These are phyloP conservation scores for Solanum lignicaule DNA, from an alignment of 257 asterid species.

Conservation along the genomic window DNA sequence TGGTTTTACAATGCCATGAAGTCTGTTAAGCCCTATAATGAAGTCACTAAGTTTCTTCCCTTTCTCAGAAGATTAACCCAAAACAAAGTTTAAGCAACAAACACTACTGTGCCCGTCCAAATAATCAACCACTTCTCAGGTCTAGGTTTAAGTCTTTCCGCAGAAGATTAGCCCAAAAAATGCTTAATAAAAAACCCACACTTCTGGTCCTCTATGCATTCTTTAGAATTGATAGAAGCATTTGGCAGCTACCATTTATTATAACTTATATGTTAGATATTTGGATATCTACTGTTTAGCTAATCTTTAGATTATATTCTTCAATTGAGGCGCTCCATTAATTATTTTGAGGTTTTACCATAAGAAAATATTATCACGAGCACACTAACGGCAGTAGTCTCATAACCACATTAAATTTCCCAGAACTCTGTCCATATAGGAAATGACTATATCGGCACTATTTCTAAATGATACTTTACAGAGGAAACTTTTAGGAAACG, in stretches of 20 bases:
- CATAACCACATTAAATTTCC: neutral
- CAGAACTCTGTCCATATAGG: neutral
- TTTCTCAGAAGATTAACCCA: neutral
- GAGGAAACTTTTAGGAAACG: neutral
- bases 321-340: neutral
- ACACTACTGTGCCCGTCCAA: neutral
- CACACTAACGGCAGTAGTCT: neutral
- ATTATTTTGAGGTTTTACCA: neutral
- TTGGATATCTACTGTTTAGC: neutral
- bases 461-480: neutral
- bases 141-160: neutral
- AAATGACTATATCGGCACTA: neutral
- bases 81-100: neutral
- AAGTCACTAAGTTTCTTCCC: conserved; percentile 2
- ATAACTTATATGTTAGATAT: neutral
- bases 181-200: neutral
- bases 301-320: neutral
- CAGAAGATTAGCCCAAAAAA: neutral
- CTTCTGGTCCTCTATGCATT: neutral
- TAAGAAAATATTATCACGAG: neutral
- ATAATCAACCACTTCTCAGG: neutral
- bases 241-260: neutral
- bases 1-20: conserved; percentile 23
- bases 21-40: conserved; percentile 3
- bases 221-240: neutral